Evolutionary conservation across 768 basidiomycete species (phyloP), one percentile per base, ranked within the genome.

Genomic region (Suillus subalutaceus): DNA sequence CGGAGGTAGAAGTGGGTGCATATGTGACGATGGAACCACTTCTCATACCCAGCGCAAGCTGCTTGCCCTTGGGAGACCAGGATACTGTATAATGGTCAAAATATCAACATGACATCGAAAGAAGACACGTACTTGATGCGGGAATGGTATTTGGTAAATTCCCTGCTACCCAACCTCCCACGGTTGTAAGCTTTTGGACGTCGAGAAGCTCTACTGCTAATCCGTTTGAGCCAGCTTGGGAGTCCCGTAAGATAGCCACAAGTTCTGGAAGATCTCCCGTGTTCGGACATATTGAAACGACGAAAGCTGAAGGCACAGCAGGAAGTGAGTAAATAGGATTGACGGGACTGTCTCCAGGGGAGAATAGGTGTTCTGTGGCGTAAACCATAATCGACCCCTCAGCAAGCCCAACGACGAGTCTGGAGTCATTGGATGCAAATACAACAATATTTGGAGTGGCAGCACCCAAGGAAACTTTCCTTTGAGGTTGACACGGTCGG

Each of bases 51-150:
- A 94, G 84, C 1, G 91, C 91, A 50, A 94, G 81, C 64, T 94
- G 92, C 73, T 92, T 94, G 55, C 92, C 93, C 74, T 92, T 93
- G 2, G 92, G 90, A 4, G 92, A 94, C 92, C 93, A 94, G 15
- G 90, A 85, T 10, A 90, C 93, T 94, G 65, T 13, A 55, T 62
- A n/a, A 30, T 10, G 62, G 43, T 69, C 66, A 60, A 71, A 70
- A 35, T 56, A 32, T 68, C 41, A 55, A 62, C 56, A 41, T 0
- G 4, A 6, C 37, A 40, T 61, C 30, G 59, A 44, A 67, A 50
- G 6, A 43, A 2, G 7, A 50, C n/a, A 80, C 89, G 65, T 64
- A 92, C 91, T 81, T 65, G 88, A 84, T 10, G 84, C 84, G 1
- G 90, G 89, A 38, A 80, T 81, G 37, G 83, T 82, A 64, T 84